Evolutionary conservation across 2,329 filamentous ascomycete species (phyloP).

Genomic region (Incumbomyces lentus): DNA sequence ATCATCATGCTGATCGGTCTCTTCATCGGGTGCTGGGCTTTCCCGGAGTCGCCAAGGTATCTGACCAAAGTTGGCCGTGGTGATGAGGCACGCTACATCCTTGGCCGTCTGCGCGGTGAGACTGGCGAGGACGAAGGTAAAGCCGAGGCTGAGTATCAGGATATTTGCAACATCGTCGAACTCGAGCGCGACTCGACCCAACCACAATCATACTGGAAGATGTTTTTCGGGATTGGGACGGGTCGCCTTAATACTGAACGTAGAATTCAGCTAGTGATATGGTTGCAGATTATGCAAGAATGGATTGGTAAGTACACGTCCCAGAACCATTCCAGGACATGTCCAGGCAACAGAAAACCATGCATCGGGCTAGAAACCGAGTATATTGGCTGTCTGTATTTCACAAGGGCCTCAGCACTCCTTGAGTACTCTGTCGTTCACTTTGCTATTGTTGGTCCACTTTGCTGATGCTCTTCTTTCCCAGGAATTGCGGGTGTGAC

Average conservation of each 20-base stretch:
- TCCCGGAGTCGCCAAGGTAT: constrained; percentile 60
- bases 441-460: constrained; percentile 47
- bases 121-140: constrained; percentile 41
- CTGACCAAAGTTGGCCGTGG: constrained; percentile 56
- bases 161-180: constrained; percentile 54
- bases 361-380: too few relatives aligned
- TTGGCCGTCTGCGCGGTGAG: constrained; percentile 53
- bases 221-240: constrained; percentile 57
- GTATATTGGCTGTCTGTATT: too few relatives aligned
- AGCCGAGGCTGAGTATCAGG: constrained; percentile 55
- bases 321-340: too few relatives aligned
- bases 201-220: constrained; percentile 47
- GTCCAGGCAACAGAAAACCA: too few relatives aligned
- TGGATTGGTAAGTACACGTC: constrained; percentile 57
- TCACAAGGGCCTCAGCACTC: too few relatives aligned
- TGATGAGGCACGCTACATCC: constrained; percentile 57
- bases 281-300: constrained; percentile 61
- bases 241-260: constrained; percentile 56
- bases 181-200: constrained; percentile 48
- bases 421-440: too few relatives aligned
- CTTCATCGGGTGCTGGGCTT: constrained; percentile 50
- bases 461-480: constrained; percentile 51
- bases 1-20: constrained; percentile 53
- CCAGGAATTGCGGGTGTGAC: constrained; percentile 62
- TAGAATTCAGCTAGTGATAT: constrained; percentile 59